Evolutionary conservation across 164 flowering plant species (phyloP).

Genomic region (Cinnamomum chago): DNA sequence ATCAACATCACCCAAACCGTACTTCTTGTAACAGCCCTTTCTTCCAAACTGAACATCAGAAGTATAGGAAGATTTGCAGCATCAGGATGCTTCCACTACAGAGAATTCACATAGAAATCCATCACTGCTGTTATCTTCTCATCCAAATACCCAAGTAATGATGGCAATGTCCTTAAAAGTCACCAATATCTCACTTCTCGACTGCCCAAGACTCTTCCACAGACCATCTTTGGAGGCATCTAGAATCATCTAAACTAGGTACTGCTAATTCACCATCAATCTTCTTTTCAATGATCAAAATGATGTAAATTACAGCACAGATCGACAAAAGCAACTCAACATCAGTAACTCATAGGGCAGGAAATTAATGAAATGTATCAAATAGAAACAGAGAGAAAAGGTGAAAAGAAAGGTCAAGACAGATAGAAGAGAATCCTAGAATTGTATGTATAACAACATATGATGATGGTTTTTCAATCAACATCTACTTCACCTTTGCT

Average conservation of each 20-base stretch:
- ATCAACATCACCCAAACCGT: conserved; percentile 3
- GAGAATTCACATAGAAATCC: conserved; percentile 8
- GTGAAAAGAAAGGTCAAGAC: no score
- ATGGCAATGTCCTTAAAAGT: conserved; percentile 4
- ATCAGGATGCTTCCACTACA: not conserved
- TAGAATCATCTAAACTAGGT: no score
- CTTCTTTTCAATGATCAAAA: no score
- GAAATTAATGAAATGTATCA: no score
- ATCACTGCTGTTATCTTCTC: not conserved
- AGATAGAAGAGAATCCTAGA: not conserved
- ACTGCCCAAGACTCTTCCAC: no score
- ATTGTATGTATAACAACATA: not conserved
- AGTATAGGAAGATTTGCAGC: not conserved
- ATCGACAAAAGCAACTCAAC: no score
- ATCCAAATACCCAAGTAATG: not conserved
- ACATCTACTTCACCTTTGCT: not conserved
- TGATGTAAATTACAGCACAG: no score
- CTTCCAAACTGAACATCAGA: conserved; percentile 4
- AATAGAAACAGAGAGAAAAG: no score
- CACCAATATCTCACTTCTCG: no score
- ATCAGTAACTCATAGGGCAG: no score
- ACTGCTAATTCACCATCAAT: no score
- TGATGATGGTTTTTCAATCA: not conserved
- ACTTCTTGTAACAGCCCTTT: conserved; percentile 5
- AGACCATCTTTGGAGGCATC: no score